phyloP scores from a whole-genome alignment of 2,329 filamentous ascomycete genomes.

The Penicillium sp. region DNA sequence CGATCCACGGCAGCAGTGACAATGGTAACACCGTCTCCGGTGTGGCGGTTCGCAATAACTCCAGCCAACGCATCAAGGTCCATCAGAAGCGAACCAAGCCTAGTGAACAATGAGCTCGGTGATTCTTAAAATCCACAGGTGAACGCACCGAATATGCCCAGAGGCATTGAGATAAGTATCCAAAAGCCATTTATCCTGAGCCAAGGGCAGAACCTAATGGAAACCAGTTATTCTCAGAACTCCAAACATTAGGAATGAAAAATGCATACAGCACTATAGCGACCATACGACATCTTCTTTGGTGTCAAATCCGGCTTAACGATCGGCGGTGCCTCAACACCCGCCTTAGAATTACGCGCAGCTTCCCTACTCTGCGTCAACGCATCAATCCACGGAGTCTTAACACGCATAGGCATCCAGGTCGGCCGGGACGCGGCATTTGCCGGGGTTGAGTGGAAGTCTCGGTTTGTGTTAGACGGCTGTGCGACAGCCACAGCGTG shows the following conservation, averaged over 20 bases:
- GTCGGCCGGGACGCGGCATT: conserved; percentile 32
- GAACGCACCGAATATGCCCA: conserved; percentile 63
- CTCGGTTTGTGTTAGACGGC: conserved; percentile 10
- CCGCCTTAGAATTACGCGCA: conserved; percentile 27
- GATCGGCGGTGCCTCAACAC: conserved; percentile 16
- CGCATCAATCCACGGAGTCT: conserved; percentile 69
- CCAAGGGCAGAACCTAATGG: conserved; percentile 62
- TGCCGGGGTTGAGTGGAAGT: conserved; percentile 31
- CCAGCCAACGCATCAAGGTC: conserved; percentile 76
- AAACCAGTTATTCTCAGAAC: conserved; percentile 4
- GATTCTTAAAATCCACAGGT: conserved; percentile 10
- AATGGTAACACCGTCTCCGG: conserved; percentile 62
- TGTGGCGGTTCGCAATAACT: conserved; percentile 72
- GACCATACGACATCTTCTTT: conserved; percentile 70
- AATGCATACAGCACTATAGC: conserved; percentile 61
- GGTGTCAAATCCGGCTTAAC: conserved; percentile 59
- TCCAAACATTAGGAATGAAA: not conserved
- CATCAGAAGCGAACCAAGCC: conserved; percentile 72
- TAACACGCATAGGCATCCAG: conserved; percentile 58
- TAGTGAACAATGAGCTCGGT: conserved; percentile 31
- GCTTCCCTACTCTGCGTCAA: conserved; percentile 54
- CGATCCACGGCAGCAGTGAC: conserved; percentile 65
- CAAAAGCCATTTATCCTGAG: conserved; percentile 72
- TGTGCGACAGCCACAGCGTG: conserved; percentile 12
- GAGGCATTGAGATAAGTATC: conserved; percentile 76